Evolutionary conservation across 1,284 basidiomycete genomes (phyloP), one percentile per base, ranked within the genome.

Genomic region (Taiwanofungus camphoratus): DNA sequence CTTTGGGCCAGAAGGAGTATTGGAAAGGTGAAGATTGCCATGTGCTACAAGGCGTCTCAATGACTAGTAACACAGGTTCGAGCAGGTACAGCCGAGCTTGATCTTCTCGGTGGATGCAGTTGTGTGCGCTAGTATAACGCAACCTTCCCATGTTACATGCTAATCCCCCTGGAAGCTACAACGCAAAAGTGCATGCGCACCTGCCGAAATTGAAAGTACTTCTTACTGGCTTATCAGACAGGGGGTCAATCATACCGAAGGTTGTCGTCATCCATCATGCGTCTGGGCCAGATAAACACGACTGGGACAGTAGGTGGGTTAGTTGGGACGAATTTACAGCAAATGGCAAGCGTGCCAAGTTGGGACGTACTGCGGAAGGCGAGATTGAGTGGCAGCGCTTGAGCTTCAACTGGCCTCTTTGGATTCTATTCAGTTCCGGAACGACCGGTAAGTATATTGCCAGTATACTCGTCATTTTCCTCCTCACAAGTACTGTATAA

Each of bases 381-480:
- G 78, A 78, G 61, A 78, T 81, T 50, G 58, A 69, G 50, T 82
- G 76, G 77, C 54, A 63, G 46, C 71, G 82, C 45, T 69, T 77
- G 29, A 70, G 75, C 26, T 93, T 92, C 64, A 81, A 92, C 62
- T 76, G 82, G 57, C 89, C 90, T 4, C 72, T 92, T 21, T 93
- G 90, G 90, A 88, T 92, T 49, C 72, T 93, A 24, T 93, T 92
- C 66, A 89, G 84, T 44, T 87, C 73, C 43, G 90, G 89, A 8
- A 92, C 90, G 7, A 93, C 90, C 32, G 88, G 88, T 68, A 53
- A 54, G 66, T 48, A 20, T n/a, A n/a, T n/a, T n/a, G n/a, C n/a
- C n/a, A n/a, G n/a, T n/a, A n/a, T n/a, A n/a, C n/a, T n/a, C n/a
- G n/a, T n/a, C n/a, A n/a, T n/a, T n/a, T n/a, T n/a, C 26, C 26